A percentile compares a stretch with the other conserved stretches of the same genome.
These are phyloP conservation scores for Pseudoperonospora humuli DNA, from an alignment of 352 stramenopile genomes.

Conservation along the genomic window DNA sequence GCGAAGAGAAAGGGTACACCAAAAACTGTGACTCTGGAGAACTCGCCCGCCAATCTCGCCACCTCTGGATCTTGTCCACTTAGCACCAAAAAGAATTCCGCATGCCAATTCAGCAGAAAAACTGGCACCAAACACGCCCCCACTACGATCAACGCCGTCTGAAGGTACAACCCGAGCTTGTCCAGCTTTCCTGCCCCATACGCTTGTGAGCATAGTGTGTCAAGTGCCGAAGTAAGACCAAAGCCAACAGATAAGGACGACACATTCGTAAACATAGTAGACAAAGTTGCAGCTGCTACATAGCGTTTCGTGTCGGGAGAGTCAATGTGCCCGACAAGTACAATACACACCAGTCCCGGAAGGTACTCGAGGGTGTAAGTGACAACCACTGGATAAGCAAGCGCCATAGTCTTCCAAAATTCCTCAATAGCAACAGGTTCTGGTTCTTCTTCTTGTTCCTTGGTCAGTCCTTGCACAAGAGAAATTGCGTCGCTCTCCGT, in stretches of 20 bases:
- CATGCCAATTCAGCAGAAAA: conserved; percentile 56
- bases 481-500: conserved; percentile 18
- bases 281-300: conserved; percentile 54
- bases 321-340: conserved; percentile 56
- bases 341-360: conserved; percentile 45
- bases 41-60: conserved; percentile 45
- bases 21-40: conserved; percentile 51
- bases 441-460: conserved; percentile 25
- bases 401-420: conserved; percentile 33
- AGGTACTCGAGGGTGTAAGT: conserved; percentile 52
- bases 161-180: conserved; percentile 74
- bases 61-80: conserved; percentile 55
- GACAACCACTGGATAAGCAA: conserved; percentile 41
- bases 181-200: conserved; percentile 47
- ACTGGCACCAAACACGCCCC: conserved; percentile 39
- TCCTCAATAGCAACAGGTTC: conserved; percentile 39
- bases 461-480: conserved; percentile 14
- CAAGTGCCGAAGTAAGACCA: conserved; percentile 60
- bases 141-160: conserved; percentile 53
- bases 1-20: conserved; percentile 69
- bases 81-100: conserved; percentile 39
- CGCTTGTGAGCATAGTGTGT: conserved; percentile 75
- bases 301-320: conserved; percentile 48
- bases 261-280: conserved; percentile 72
- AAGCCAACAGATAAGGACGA: conserved; percentile 66